These are phyloP conservation scores for Rhypophila decipiens DNA, from an alignment of 495 filamentous ascomycete genomes.

Conservation along the genomic window DNA sequence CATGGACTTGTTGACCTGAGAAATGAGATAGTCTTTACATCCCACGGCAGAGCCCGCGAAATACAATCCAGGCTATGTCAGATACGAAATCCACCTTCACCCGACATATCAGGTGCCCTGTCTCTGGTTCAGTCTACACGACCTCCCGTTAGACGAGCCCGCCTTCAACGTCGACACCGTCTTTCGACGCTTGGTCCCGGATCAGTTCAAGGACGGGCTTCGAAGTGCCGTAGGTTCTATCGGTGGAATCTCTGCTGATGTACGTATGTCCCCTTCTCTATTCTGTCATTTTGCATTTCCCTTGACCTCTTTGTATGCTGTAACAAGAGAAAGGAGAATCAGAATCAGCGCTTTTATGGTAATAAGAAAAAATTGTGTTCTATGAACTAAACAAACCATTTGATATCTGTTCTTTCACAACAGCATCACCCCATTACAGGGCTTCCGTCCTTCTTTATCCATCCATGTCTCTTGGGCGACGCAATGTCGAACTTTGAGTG, in stretches of 20 bases:
- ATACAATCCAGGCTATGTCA: conserved; percentile 40
- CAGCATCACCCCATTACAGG: conserved; percentile 76
- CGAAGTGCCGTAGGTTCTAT: conserved; percentile 54
- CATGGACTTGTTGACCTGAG: neutral
- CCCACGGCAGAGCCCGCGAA: conserved; percentile 11
- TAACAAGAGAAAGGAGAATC: too few relatives aligned
- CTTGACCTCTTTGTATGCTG: too few relatives aligned
- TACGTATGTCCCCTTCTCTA: conserved; percentile 48
- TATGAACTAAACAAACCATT: conserved; percentile 35
- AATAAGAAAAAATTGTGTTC: too few relatives aligned
- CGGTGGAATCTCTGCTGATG: conserved; percentile 71
- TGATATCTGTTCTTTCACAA: neutral
- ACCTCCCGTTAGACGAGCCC: conserved; percentile 34
- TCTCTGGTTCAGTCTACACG: conserved; percentile 51
- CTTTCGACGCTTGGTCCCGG: conserved; percentile 63
- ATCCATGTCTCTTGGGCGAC: conserved; percentile 80
- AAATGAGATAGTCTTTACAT: neutral
- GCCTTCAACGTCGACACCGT: conserved; percentile 55
- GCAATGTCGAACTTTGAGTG: conserved; percentile 56
- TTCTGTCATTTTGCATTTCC: too few relatives aligned
- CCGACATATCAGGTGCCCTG: conserved; percentile 53
- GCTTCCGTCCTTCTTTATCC: conserved; percentile 70
- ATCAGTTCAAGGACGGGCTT: conserved; percentile 51
- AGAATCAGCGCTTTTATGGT: too few relatives aligned
- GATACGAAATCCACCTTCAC: conserved; percentile 55